Conservation (phyloP, 225 moss, liverwort and hornwort genomes). For the Neckera pumila region DNA sequence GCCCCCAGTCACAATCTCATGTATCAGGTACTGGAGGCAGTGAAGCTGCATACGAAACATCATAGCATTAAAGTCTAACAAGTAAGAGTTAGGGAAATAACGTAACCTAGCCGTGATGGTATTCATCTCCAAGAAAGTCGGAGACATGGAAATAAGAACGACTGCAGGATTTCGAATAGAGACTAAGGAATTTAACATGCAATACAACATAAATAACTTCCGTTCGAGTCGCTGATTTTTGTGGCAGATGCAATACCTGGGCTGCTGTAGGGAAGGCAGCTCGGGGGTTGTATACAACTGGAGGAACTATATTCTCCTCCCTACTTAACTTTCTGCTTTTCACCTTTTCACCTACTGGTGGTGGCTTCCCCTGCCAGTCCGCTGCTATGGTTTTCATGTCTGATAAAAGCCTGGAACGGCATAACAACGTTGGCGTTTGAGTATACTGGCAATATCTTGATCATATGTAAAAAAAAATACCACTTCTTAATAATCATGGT, state of each 20-base stretch:
- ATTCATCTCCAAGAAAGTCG: background rate
- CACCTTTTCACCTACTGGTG: slow-evolving; percentile 32
- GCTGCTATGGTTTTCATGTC: slow-evolving; percentile 81
- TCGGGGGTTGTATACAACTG: slow-evolving; percentile 48
- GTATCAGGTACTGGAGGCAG: slow-evolving; percentile 83
- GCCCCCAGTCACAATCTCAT: slow-evolving; percentile 84
- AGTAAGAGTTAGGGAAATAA: background rate
- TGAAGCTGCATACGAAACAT: slow-evolving; percentile 50
- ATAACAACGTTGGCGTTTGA: background rate
- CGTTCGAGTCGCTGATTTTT: background rate
- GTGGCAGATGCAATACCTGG: slow-evolving; percentile 36
- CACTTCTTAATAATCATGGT: background rate
- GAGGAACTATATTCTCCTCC: slow-evolving; percentile 40
- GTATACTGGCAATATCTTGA: background rate
- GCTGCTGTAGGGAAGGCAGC: slow-evolving; percentile 87
- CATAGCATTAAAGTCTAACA: background rate
- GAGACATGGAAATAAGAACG: background rate
- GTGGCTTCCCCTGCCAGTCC: slow-evolving; percentile 76
- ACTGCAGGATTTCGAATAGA: background rate
- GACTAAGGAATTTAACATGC: background rate
- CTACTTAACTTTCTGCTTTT: slow-evolving; percentile 46
- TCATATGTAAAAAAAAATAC: background rate
- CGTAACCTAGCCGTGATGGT: background rate
- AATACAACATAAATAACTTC: background rate
- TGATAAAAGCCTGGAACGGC: slow-evolving; percentile 48